Base-by-base conservation (phyloP, 2,329 filamentous ascomycete species). In the Cordyceps cicadae region DNA sequence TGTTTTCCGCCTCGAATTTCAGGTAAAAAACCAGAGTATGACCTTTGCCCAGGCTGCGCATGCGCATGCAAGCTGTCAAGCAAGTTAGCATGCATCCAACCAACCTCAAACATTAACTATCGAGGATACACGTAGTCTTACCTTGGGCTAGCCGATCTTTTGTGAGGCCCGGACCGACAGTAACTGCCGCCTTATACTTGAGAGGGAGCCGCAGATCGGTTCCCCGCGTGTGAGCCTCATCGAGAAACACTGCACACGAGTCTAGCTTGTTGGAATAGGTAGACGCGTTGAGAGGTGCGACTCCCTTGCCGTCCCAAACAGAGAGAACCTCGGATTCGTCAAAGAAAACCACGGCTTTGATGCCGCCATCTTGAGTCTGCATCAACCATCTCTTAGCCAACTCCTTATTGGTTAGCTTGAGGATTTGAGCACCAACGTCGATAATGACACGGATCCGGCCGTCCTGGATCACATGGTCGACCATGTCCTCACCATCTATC, bases 131-230 rank as follows among this genome's bases (percentile, higher is more conserved):
- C 14, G 34, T 14, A 37, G 12, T 62, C 75, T 67, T 73, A 84
- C 84, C 86, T 79, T 92, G 88, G 0, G 86, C 82, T 0, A 90
- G 68, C 15, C 80, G 75, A 62, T 92, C 89, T 63, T 92, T 92
- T 0, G 84, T 87, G 1, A 90, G 64, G 4, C 76, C 75, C 0
- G 84, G 77, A 0, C 88, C 87, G 0, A 93, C 69, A 0, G 87
- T 91, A 0, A 92, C 84, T 0, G 84, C 84, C 0, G 87, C 89
- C 0, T 83, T 75, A 64, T 86, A 87, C 14, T 79, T 5, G 0
- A 61, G 60, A 0, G 87, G 88, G 0, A 90, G 70, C 39, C 80
- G 81, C 0, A 92, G 67, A 63, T 92, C 88, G 0, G 81, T 90
- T 0, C 89, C 88, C 62, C 88, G 71, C 0, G 87, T 89, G 63